These are phyloP conservation scores for Amphirosellinia nigrospora DNA, from an alignment of 495 filamentous ascomycete genomes.

Conservation along the genomic window DNA sequence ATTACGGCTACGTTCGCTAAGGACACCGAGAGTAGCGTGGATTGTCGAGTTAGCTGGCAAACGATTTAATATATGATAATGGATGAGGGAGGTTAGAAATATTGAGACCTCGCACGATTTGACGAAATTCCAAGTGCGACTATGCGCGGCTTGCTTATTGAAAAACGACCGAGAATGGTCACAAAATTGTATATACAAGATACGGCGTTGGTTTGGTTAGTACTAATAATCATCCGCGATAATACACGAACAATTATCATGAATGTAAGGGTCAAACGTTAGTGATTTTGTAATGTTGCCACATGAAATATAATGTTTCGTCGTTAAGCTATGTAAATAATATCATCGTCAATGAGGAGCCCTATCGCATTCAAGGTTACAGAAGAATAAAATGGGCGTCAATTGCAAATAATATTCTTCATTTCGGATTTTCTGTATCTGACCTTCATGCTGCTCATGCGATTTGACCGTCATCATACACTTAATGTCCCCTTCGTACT, in stretches of 20 bases:
- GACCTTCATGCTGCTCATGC: not conserved
- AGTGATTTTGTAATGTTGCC: not conserved
- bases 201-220: constrained; percentile 1
- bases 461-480: constrained; percentile 40
- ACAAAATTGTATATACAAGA: constrained; percentile 19
- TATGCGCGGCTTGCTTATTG: constrained; percentile 1
- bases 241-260: not conserved
- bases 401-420: not conserved
- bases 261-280: not conserved
- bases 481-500: constrained; percentile 89
- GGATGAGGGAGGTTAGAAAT: not conserved
- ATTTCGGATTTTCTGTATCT: constrained; percentile 9
- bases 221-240: constrained; percentile 10
- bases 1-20: constrained; percentile 22
- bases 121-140: not conserved
- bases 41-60: not conserved
- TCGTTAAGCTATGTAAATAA: too few relatives aligned
- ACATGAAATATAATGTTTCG: too few relatives aligned
- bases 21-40: not conserved
- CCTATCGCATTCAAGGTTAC: not conserved
- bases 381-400: not conserved
- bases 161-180: not conserved
- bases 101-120: not conserved
- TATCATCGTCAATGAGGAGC: not conserved
- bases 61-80: not conserved